These are phyloP conservation scores for Geopyxis carbonaria DNA, from an alignment of 495 filamentous ascomycete species.

Conservation along the genomic window DNA sequence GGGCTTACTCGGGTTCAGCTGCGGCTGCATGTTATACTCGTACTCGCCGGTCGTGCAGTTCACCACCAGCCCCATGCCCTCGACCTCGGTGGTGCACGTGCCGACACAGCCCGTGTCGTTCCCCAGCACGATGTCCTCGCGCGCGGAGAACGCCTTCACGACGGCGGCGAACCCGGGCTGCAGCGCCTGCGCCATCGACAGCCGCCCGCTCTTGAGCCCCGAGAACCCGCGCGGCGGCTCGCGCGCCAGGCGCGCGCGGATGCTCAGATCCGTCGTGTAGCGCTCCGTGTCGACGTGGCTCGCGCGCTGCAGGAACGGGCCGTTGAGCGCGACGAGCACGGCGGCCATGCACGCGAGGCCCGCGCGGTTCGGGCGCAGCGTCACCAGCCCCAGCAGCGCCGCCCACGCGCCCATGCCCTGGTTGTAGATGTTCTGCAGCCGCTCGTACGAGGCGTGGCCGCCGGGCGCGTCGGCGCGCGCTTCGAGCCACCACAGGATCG, in stretches of 20 bases:
- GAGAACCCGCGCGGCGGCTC: constrained; percentile 5
- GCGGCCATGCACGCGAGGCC: constrained; percentile 4
- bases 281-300: background rate
- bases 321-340: constrained; percentile 3
- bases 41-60: constrained; percentile 6
- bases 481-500: constrained; percentile 11
- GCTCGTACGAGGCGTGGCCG: constrained; percentile 1
- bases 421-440: constrained; percentile 4
- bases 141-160: background rate
- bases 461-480: constrained; percentile 1
- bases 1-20: too few relatives aligned
- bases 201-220: background rate
- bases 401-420: constrained; percentile 4
- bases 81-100: constrained; percentile 2
- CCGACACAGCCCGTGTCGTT: constrained; percentile 4
- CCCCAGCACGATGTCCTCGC: background rate
- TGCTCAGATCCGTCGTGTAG: constrained; percentile 1
- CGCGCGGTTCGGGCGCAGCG: constrained; percentile 2
- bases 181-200: background rate
- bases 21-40: constrained; percentile 2
- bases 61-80: constrained; percentile 8
- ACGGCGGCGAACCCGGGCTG: background rate
- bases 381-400: background rate
- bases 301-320: constrained; percentile 7
- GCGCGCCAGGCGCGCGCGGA: constrained; percentile 2